These are phyloP conservation scores for Bruguiera hainesii DNA, from an alignment of 441 rosid species.

Conservation along the genomic window DNA sequence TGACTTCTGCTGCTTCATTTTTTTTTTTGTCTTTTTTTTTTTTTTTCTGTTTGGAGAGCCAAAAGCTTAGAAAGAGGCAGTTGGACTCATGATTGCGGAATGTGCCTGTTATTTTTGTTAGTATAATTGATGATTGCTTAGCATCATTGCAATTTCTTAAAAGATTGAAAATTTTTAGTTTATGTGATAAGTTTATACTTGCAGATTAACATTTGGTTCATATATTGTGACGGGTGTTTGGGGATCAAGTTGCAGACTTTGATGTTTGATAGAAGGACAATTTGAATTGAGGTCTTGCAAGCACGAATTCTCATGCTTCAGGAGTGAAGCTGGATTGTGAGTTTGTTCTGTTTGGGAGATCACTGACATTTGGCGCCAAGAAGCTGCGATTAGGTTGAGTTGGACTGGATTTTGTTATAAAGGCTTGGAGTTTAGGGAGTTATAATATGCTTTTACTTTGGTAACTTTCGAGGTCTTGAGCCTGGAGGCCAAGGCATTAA, in stretches of 20 bases:
- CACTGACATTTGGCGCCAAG: not conserved
- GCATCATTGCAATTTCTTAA: too few relatives aligned
- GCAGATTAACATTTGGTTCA: conserved; percentile 4
- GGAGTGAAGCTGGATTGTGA: not conserved
- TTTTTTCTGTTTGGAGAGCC: too few relatives aligned
- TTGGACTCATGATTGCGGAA: too few relatives aligned
- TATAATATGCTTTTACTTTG: conserved; percentile 25
- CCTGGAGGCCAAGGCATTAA: conserved; percentile 12
- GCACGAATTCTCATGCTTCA: conserved; percentile 1
- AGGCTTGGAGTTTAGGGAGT: conserved; percentile 5
- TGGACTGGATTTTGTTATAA: not conserved
- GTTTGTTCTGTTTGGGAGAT: not conserved
- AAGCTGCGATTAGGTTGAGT: conserved; percentile 2
- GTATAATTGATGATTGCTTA: too few relatives aligned
- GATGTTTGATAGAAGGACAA: conserved; percentile 8
- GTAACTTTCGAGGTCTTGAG: conserved; percentile 20
- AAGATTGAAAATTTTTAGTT: too few relatives aligned
- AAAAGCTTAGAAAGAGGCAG: too few relatives aligned
- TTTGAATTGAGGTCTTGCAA: conserved; percentile 4
- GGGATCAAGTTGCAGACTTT: conserved; percentile 38
- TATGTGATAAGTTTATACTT: too few relatives aligned
- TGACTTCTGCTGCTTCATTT: too few relatives aligned
- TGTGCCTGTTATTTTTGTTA: too few relatives aligned
- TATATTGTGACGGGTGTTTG: conserved; percentile 12
- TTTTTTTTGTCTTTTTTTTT: too few relatives aligned